Evolutionary conservation across 2,329 filamentous ascomycete genomes (phyloP).

Genomic region (Ophiostoma tasmaniense): DNA sequence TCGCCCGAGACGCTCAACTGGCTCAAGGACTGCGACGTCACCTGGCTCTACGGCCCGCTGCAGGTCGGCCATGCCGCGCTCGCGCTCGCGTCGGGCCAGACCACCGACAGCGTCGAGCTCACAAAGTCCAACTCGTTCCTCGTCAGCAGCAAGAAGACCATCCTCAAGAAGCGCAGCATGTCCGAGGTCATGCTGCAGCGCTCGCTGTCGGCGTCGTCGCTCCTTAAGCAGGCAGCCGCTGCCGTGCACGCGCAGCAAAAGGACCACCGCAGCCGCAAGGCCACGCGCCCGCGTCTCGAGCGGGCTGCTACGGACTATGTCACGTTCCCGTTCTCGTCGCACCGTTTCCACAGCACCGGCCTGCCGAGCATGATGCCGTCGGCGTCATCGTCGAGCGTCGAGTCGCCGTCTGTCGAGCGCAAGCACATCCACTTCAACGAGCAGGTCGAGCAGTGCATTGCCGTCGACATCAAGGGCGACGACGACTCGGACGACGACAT

Average conservation of each 20-base stretch:
- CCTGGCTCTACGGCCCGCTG: slow-evolving; percentile 91
- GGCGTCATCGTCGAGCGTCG: slow-evolving; percentile 59
- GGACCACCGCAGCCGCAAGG: slow-evolving; percentile 36
- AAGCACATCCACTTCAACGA: slow-evolving; percentile 96
- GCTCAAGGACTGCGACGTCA: slow-evolving; percentile 95
- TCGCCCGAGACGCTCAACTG: slow-evolving; percentile 90
- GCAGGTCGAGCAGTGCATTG: slow-evolving; percentile 91
- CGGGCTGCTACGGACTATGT: slow-evolving; percentile 62
- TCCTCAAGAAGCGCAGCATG: slow-evolving; percentile 92
- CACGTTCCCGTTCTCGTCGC: slow-evolving; percentile 54
- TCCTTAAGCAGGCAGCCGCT: slow-evolving; percentile 81
- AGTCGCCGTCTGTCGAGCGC: slow-evolving; percentile 55
- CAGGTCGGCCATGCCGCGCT: slow-evolving; percentile 60
- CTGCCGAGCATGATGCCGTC: slow-evolving; percentile 59
- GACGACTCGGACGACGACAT: slow-evolving; percentile 56
- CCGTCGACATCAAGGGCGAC: slow-evolving; percentile 77
- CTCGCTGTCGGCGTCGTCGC: slow-evolving; percentile 77
- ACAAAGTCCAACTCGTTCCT: slow-evolving; percentile 57
- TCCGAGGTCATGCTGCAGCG: slow-evolving; percentile 90
- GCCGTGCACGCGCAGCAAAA: slow-evolving; percentile 76
- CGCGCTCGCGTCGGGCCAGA: slow-evolving; percentile 40
- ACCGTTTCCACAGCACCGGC: slow-evolving; percentile 53
- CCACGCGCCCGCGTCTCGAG: slow-evolving; percentile 47
- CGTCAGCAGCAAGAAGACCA: slow-evolving; percentile 69
- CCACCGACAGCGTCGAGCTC: slow-evolving; percentile 33